phyloP scores from a whole-genome alignment of 1,284 basidiomycete species.

The Leccinum fuscescens region DNA sequence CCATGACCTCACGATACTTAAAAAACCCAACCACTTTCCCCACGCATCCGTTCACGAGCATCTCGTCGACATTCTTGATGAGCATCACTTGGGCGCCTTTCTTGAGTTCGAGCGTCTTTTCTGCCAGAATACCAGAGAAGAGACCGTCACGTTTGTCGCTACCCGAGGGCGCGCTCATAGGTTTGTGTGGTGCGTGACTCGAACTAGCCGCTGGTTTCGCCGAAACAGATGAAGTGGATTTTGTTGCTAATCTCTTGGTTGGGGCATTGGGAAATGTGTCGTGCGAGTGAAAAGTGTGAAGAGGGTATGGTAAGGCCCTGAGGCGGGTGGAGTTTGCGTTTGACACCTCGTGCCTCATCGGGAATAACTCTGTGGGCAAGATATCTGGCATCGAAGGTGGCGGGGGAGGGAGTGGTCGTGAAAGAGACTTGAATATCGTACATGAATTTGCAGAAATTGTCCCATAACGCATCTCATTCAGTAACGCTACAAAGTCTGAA shows the following conservation, averaged over 20 bases:
- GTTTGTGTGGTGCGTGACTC: conserved; percentile 11
- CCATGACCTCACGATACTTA: conserved; percentile 24
- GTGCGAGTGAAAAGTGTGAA: conserved; percentile 30
- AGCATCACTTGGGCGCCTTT: conserved; percentile 58
- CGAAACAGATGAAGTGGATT: background rate
- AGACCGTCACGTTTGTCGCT: conserved; percentile 43
- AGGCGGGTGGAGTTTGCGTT: conserved; percentile 36
- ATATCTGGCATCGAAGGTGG: conserved; percentile 29
- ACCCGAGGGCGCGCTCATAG: conserved; percentile 6
- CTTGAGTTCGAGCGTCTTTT: conserved; percentile 53
- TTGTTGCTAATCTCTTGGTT: conserved; percentile 1
- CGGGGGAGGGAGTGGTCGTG: conserved; percentile 34
- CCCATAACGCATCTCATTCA: conserved; percentile 72
- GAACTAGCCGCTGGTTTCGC: background rate
- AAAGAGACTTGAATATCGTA: conserved; percentile 43
- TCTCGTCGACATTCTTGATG: conserved; percentile 71
- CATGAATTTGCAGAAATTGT: conserved; percentile 35
- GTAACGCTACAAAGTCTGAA: conserved; percentile 61
- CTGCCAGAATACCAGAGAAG: conserved; percentile 52
- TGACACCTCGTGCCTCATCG: conserved; percentile 37
- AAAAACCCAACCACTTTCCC: conserved; percentile 54
- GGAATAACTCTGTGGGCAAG: conserved; percentile 39
- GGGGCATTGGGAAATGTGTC: conserved; percentile 35
- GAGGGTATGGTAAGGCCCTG: conserved; percentile 25
- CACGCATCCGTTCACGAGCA: conserved; percentile 75